Conservation (phyloP, 2,329 filamentous ascomycete species). For the Colletotrichum sansevieriae region DNA sequence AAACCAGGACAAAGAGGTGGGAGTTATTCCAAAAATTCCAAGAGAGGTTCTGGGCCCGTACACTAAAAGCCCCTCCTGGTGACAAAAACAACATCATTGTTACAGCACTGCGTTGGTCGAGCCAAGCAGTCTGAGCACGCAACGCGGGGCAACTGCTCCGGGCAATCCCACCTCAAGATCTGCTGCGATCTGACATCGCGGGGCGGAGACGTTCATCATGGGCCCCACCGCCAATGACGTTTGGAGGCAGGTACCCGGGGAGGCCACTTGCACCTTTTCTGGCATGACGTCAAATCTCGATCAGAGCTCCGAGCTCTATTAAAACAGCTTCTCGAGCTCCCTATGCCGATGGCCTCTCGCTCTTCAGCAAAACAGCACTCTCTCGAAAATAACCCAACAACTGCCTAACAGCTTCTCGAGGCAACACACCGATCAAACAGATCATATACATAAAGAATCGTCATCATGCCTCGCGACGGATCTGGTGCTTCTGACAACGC, state of each 20-base stretch:
- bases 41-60: background rate
- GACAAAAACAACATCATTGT: background rate
- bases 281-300: conserved; percentile 29
- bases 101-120: background rate
- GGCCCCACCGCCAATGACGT: conserved; percentile 28
- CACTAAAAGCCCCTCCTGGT: background rate
- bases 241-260: conserved; percentile 14
- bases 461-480: conserved; percentile 65
- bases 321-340: background rate
- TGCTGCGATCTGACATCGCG: conserved; percentile 23
- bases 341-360: too few relatives aligned
- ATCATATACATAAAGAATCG: conserved; percentile 1
- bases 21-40: background rate
- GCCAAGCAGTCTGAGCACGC: conserved; percentile 19
- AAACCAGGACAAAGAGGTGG: background rate
- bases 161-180: conserved; percentile 13
- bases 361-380: background rate
- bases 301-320: background rate
- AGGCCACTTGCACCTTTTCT: conserved; percentile 1
- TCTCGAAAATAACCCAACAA: background rate
- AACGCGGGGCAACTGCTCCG: conserved; percentile 34
- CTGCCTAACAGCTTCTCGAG: background rate
- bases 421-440: background rate
- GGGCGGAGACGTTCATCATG: conserved; percentile 10
- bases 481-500: conserved; percentile 63